Conservation (phyloP, 2,329 filamentous ascomycete species). For the Bipolaris sorokiniana region DNA sequence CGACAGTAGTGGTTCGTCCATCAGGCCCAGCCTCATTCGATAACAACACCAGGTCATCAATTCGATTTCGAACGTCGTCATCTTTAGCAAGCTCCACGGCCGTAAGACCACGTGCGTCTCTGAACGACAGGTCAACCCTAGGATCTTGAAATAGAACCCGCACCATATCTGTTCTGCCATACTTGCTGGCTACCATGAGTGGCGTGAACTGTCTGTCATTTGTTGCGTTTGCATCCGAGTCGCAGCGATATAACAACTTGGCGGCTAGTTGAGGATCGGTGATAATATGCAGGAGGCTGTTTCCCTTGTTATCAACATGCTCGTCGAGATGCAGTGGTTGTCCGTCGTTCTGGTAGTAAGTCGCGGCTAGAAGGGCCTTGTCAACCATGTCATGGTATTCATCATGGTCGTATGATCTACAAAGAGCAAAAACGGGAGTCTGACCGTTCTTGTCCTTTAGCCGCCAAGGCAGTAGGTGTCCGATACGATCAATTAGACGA, state of each 20-base stretch:
- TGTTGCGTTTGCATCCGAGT: slow-evolving; percentile 93
- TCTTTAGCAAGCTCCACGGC: slow-evolving; percentile 97
- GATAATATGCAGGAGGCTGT: slow-evolving; percentile 93
- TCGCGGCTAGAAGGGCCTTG: slow-evolving; percentile 76
- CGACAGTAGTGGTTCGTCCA: slow-evolving; percentile 86
- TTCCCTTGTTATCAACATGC: slow-evolving; percentile 90
- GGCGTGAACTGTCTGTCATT: slow-evolving; percentile 96
- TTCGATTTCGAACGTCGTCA: slow-evolving; percentile 93
- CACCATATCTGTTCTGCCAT: slow-evolving; percentile 92
- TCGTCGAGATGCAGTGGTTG: slow-evolving; percentile 87
- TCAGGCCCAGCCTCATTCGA: slow-evolving; percentile 69
- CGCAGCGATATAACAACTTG: slow-evolving; percentile 79
- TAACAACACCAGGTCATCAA: slow-evolving; percentile 90
- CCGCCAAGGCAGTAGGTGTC: slow-evolving; percentile 81
- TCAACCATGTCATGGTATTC: slow-evolving; percentile 89
- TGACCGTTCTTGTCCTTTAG: slow-evolving; percentile 95
- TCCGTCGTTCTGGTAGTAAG: slow-evolving; percentile 74
- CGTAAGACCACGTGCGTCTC: slow-evolving; percentile 85
- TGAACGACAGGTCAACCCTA: slow-evolving; percentile 81
- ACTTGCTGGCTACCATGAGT: slow-evolving; percentile 98
- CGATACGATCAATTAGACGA: slow-evolving; percentile 76
- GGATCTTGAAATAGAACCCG: slow-evolving; percentile 85
- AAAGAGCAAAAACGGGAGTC: slow-evolving; percentile 95
- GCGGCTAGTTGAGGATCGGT: slow-evolving; percentile 80
- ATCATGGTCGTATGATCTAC: slow-evolving; percentile 91